Percentiles rank a stretch among this genome's conserved stretches.
phyloP scores from a whole-genome alignment of 2,329 filamentous ascomycete species.

The Bimuria novae-zelandiae region DNA sequence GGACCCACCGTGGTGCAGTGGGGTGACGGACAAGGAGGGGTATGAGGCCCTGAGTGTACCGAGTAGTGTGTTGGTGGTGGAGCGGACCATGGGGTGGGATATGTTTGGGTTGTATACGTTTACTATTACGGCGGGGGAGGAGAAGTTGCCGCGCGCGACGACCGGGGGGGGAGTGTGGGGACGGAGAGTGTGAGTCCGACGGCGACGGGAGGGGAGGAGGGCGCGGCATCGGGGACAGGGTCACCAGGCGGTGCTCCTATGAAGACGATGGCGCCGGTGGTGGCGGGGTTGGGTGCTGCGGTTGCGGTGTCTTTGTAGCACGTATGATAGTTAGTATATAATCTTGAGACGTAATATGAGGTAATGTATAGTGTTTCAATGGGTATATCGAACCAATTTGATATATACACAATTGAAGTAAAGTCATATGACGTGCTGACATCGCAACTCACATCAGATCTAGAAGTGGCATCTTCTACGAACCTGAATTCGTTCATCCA shows the following conservation, averaged over 20 bases:
- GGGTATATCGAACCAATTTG: neutral
- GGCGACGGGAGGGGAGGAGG: neutral
- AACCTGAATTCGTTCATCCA: too few relatives aligned
- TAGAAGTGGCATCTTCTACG: too few relatives aligned
- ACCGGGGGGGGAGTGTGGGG: neutral
- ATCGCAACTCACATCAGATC: too few relatives aligned
- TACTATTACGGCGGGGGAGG: neutral
- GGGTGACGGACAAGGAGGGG: neutral
- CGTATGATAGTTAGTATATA: neutral
- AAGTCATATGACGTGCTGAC: too few relatives aligned
- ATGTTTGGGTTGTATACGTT: neutral
- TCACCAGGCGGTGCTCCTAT: neutral
- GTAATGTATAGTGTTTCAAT: neutral
- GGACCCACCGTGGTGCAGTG: neutral
- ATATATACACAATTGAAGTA: neutral
- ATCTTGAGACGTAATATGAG: too few relatives aligned
- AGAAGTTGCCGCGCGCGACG: conserved; percentile 1
- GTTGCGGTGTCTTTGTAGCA: neutral
- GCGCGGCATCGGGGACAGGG: neutral
- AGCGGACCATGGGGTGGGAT: neutral
- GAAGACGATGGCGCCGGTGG: neutral
- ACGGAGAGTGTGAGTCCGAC: neutral
- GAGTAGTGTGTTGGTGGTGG: neutral
- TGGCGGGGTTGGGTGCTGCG: conserved; percentile 2
- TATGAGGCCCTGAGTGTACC: neutral